Base-by-base conservation (phyloP, 2,329 filamentous ascomycete species). In the Penicillium sp. region DNA sequence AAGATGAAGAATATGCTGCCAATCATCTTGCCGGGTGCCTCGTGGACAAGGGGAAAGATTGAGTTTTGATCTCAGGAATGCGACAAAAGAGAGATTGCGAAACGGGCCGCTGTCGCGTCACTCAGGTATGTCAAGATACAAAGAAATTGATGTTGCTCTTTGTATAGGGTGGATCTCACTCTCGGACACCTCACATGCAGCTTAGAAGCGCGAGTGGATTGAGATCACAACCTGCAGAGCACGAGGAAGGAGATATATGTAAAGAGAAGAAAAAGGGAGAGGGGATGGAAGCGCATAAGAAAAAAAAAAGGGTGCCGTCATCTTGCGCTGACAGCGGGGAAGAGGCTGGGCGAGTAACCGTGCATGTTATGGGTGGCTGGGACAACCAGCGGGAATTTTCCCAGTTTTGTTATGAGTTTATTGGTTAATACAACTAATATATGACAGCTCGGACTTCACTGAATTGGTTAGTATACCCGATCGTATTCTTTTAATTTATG, bases 1-100 rank as follows among this genome's bases (percentile, higher is more conserved):
- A 82, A 82, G 73, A 83, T 79, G 78, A 88, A 88, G 65, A 86
- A 81, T 48, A 88, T 67, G 57, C 84, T 83, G 60, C 75, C 77
- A 60, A 81, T 73, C 78, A 81, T 81, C 54, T 71, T 77, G 73
- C 19, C 60, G 54, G n/a, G 9, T 39, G 26, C 33, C 43, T 31
- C 31, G 31, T 54, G 31, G 23, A 29, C 26, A 27, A 54, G 26
- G 49, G 44, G 25, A 47, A 35, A 45, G 59, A 33, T 42, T 42
- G 39, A 42, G 39, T 42, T 57, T 39, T 59, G 61, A 61, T 62
- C 53, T 61, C 16, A 57, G 58, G 63, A 67, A 65, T 67, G 64
- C 51, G 58, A 61, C 53, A 43, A 39, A 33, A 42, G 6, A 14
- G 27, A 35, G 44, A 31, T 45, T 39, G 45, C 19, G 35, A 52